Base-by-base conservation (phyloP, 257 asterid species). In the Buddleja alternifolia region DNA sequence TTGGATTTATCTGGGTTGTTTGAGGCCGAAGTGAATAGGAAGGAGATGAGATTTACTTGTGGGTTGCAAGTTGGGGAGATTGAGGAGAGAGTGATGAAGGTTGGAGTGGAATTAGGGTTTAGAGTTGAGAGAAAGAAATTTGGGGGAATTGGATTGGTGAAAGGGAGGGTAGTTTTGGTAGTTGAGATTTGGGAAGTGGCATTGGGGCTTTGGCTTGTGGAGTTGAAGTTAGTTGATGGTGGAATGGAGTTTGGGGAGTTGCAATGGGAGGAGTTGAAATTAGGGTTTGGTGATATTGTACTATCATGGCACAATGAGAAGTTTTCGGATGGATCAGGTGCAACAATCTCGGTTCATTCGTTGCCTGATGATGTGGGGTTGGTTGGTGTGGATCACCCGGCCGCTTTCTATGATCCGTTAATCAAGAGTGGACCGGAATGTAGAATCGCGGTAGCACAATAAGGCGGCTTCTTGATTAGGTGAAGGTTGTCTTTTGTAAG, bases 251-350 rank as follows among this genome's bases (percentile, higher is more conserved):
- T 83, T 47, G 93, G 86, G 10, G 90, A 82, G 40, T 66, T 75
- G 73, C 86, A 81, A 50, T 90, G 97, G 98, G 85, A 83, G n/a
- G 90, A 85, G 3, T 9, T 88, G 68, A 86, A 79, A 66, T 21
- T 55, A 8, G 86, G 91, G 73, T 81, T 93, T 10, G 76, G 71
- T 44, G 88, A 77, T 14, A 74, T 82, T 60, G 93, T 61, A 64
- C 67, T 79, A 15, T 81, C 91, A 4, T 86, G 87, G 89, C 75
- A 80, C 34, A 64, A 47, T 17, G 77, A 67, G 69, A 29, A 5
- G 5, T 29, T 29, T 29, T 29, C 34, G 34, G 34, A 29, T 29
- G 34, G 34, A 29, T 29, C 34, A 29, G 34, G 5, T 29, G 34
- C 34, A 29, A 29, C 5, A 29, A 2, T 29, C 3, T 29, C 34